Conservation (phyloP, 1,139 yeast genomes). For the Nakaseomyces glabratus region DNA sequence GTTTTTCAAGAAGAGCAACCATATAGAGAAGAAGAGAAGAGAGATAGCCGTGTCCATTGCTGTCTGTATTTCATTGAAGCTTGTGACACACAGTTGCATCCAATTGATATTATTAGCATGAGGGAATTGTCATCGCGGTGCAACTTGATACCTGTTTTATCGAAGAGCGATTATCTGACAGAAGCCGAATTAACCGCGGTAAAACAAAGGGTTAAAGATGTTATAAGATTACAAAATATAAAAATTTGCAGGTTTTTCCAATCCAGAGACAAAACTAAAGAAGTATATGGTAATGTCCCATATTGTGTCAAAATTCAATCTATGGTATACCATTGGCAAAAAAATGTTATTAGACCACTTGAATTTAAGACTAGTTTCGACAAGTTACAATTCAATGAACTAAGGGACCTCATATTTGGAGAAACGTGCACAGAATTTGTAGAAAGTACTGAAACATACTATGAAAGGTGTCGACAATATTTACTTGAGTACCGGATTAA, state of each 20-base stretch:
- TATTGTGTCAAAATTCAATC: slow-evolving; percentile 42
- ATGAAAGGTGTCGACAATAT: slow-evolving; percentile 3
- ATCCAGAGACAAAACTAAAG: slow-evolving; percentile 30
- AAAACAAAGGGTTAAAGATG: slow-evolving; percentile 39
- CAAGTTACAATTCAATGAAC: background rate
- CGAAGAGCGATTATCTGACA: slow-evolving; percentile 66
- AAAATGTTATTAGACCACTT: slow-evolving; percentile 10
- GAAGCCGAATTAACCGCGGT: slow-evolving; percentile 32
- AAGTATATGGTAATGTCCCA: slow-evolving; percentile 18
- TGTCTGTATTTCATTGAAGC: slow-evolving; percentile 64
- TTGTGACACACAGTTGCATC: slow-evolving; percentile 33
- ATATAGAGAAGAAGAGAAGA: slow-evolving; percentile 34
- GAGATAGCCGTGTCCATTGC: slow-evolving; percentile 62
- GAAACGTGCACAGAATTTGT: slow-evolving; percentile 5
- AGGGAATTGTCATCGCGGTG: slow-evolving; percentile 54
- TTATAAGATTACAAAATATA: slow-evolving; percentile 43
- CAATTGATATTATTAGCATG: slow-evolving; percentile 60
- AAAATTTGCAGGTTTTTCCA: slow-evolving; percentile 50
- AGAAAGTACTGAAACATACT: slow-evolving; percentile 6
- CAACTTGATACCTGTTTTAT: slow-evolving; percentile 66
- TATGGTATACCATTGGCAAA: slow-evolving; percentile 49
- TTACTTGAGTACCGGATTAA: slow-evolving; percentile 4
- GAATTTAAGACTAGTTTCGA: background rate
- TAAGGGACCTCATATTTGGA: slow-evolving; percentile 4
- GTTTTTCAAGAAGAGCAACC: slow-evolving; percentile 72